Conservation (phyloP, 768 basidiomycete genomes). For the Suillus discolor region DNA sequence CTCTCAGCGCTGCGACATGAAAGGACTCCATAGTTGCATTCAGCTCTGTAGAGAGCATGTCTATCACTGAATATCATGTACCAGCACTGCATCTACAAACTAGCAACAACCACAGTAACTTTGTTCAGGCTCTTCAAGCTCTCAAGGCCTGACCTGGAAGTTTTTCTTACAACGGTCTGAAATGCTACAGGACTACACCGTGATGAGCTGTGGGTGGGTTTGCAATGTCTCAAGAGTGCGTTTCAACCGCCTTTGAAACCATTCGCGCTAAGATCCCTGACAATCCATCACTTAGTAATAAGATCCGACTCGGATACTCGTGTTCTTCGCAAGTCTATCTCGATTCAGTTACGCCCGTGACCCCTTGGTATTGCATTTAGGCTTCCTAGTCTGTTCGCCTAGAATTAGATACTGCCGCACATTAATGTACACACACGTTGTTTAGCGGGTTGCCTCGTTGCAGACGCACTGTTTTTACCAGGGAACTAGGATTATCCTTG, state of each 20-base stretch:
- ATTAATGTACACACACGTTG: slow-evolving; percentile 1
- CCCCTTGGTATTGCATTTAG: not conserved
- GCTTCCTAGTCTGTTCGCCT: not conserved
- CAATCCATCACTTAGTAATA: not conserved
- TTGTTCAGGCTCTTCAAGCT: not conserved
- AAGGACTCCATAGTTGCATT: not conserved
- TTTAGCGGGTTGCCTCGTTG: slow-evolving; percentile 1
- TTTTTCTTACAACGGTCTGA: not conserved
- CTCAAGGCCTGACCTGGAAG: too few species aligned
- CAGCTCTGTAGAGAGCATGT: not conserved
- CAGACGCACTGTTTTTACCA: not conserved
- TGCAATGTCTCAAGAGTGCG: not conserved
- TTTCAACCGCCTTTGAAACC: not conserved
- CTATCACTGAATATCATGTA: not conserved
- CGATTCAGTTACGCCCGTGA: slow-evolving; percentile 2
- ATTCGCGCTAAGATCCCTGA: not conserved
- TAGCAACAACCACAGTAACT: not conserved
- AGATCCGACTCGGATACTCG: not conserved
- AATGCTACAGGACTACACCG: not conserved
- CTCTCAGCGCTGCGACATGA: not conserved
- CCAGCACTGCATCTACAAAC: not conserved
- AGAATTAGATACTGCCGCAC: not conserved
- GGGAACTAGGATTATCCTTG: not conserved
- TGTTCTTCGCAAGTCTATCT: not conserved
- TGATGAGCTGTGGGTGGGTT: not conserved